These are phyloP conservation scores for Camillea tinctor DNA, from an alignment of 2,329 filamentous ascomycete genomes.

Conservation along the genomic window DNA sequence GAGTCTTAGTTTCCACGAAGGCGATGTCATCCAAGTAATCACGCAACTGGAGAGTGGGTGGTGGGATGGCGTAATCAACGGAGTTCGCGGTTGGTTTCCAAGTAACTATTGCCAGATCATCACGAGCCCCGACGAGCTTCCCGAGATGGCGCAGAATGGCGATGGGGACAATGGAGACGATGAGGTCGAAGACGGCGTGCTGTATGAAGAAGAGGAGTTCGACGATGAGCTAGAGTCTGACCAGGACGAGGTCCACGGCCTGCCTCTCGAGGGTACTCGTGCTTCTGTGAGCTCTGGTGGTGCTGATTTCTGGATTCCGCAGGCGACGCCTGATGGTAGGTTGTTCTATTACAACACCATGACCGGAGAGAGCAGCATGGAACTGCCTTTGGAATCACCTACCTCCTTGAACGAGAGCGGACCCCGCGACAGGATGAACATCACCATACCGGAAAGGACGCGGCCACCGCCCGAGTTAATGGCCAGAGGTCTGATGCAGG, in stretches of 20 bases:
- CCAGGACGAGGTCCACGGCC: conserved; percentile 55
- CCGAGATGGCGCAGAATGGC: conserved; percentile 57
- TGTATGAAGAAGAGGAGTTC: conserved; percentile 66
- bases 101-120: conserved; percentile 97
- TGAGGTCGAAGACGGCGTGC: conserved; percentile 61
- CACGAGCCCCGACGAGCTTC: conserved; percentile 69
- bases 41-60: conserved; percentile 97
- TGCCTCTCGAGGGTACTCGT: conserved; percentile 66
- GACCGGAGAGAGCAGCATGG: conserved; percentile 92
- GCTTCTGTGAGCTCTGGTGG: conserved; percentile 69
- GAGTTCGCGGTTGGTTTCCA: conserved; percentile 96
- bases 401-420: conserved; percentile 77
- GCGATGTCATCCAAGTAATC: conserved; percentile 97
- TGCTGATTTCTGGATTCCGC: conserved; percentile 97
- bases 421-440: conserved; percentile 83
- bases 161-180: conserved; percentile 57
- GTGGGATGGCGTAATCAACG: conserved; percentile 99
- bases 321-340: conserved; percentile 88
- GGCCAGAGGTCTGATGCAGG: conserved; percentile 75
- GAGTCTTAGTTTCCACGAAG: conserved; percentile 93
- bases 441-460: conserved; percentile 84
- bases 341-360: conserved; percentile 98
- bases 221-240: conserved; percentile 67
- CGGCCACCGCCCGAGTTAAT: conserved; percentile 88
- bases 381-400: conserved; percentile 89